A percentile compares a stretch with the other conserved stretches of the same genome.
Conservation (phyloP, 2,329 filamentous ascomycete genomes). For the Aspergillus sclerotialis region DNA sequence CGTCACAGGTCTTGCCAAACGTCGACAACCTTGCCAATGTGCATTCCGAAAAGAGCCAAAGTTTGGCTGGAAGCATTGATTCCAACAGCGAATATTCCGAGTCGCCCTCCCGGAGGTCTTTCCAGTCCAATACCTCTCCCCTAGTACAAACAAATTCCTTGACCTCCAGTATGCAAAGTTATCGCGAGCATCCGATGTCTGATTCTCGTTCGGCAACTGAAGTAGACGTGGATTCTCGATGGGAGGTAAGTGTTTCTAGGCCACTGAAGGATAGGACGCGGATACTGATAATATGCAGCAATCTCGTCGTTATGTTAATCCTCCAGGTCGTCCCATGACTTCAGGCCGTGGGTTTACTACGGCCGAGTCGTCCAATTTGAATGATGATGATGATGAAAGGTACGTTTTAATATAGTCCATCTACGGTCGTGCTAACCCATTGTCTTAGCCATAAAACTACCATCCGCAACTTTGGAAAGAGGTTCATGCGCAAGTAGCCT, state of each 20-base stretch:
- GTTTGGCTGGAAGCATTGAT: conserved; percentile 27
- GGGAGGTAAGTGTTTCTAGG: conserved; percentile 25
- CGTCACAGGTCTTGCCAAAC: conserved; percentile 56
- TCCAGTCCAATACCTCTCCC: conserved; percentile 30
- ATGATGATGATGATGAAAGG: conserved; percentile 26
- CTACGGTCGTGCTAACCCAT: conserved; percentile 4
- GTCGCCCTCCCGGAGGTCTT: conserved; percentile 28
- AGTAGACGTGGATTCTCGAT: conserved; percentile 30
- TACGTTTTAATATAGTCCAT: conserved; percentile 9
- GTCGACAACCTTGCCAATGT: conserved; percentile 22
- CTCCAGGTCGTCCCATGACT: conserved; percentile 23
- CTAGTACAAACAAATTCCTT: conserved; percentile 29
- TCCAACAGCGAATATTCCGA: conserved; percentile 33
- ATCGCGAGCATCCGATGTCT: conserved; percentile 14
- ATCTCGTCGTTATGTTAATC: conserved; percentile 27
- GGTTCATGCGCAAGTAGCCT: conserved; percentile 19
- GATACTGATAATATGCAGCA: conserved; percentile 19
- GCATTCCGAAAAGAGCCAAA: conserved; percentile 22
- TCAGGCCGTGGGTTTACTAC: conserved; percentile 19
- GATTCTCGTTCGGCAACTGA: conserved; percentile 31
- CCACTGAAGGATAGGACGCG: background rate
- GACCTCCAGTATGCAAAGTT: conserved; percentile 23
- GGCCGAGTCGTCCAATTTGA: conserved; percentile 16
- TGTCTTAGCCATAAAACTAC: conserved; percentile 22
- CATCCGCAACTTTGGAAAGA: conserved; percentile 31